phyloP scores from a whole-genome alignment of 805 yeast species.

The Metschnikowia aberdeeniae region DNA sequence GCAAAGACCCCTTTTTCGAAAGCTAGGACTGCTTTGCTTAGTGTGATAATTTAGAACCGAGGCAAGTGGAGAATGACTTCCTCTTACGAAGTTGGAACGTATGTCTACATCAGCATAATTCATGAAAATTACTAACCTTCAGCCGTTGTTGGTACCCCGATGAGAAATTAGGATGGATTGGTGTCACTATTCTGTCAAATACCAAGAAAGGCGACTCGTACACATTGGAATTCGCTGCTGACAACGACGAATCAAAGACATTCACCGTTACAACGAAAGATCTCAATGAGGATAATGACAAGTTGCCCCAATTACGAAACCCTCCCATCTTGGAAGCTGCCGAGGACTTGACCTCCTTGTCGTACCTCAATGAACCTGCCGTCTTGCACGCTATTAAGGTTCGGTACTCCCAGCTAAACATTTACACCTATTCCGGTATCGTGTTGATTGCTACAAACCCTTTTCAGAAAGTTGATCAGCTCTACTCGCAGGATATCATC shows the following conservation, averaged over 20 bases:
- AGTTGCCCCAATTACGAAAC: constrained; percentile 78
- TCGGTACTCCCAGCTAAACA: constrained; percentile 83
- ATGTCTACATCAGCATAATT: constrained; percentile 7
- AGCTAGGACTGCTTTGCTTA: background rate
- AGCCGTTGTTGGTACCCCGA: constrained; percentile 80
- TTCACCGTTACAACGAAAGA: constrained; percentile 46
- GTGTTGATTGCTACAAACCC: constrained; percentile 96
- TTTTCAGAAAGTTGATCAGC: constrained; percentile 84
- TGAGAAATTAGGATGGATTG: constrained; percentile 68
- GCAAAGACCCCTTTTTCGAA: background rate
- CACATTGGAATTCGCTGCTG: constrained; percentile 51
- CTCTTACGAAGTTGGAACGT: constrained; percentile 38
- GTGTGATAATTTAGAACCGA: constrained; percentile 1
- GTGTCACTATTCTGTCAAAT: constrained; percentile 53
- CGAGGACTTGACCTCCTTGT: constrained; percentile 88
- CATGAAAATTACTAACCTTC: constrained; percentile 4
- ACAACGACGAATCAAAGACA: constrained; percentile 39
- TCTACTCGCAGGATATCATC: constrained; percentile 87
- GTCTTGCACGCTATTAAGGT: constrained; percentile 89
- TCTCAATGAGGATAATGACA: constrained; percentile 49
- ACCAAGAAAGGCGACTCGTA: constrained; percentile 42
- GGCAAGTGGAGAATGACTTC: constrained; percentile 15
- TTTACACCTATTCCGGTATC: constrained; percentile 94
- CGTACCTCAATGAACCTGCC: constrained; percentile 94
- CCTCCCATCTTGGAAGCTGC: constrained; percentile 91